phyloP scores from a whole-genome alignment of 169 alveolate genomes.

The Plasmodium adleri region DNA sequence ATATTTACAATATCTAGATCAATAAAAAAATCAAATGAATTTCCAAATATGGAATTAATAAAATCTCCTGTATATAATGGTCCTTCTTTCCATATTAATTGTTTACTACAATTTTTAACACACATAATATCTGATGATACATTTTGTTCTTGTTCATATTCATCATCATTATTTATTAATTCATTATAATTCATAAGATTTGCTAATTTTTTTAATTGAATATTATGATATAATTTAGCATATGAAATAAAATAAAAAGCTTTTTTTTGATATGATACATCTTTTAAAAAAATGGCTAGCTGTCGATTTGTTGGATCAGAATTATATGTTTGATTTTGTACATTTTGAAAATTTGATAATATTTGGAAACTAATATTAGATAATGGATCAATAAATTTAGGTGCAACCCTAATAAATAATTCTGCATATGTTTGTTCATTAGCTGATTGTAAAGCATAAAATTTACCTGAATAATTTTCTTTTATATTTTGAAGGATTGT shows the following conservation, averaged over 20 bases:
- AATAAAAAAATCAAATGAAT: conserved; percentile 83
- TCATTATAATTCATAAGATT: conserved; percentile 79
- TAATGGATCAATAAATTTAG: conserved; percentile 87
- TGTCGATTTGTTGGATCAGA: conserved; percentile 84
- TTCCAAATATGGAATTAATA: conserved; percentile 78
- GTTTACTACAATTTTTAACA: conserved; percentile 84
- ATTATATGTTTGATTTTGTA: conserved; percentile 62
- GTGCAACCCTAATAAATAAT: conserved; percentile 84
- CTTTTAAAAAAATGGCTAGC: conserved; percentile 81
- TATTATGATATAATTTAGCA: conserved; percentile 87
- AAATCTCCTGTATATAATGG: conserved; percentile 81
- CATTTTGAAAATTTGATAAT: conserved; percentile 72
- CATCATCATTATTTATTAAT: no score
- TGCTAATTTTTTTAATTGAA: conserved; percentile 82
- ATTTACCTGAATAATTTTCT: conserved; percentile 87
- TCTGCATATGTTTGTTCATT: conserved; percentile 87
- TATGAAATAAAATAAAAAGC: conserved; percentile 84
- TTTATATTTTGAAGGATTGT: conserved; percentile 83
- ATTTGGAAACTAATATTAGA: conserved; percentile 71
- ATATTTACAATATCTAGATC: conserved; percentile 84
- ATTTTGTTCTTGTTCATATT: conserved; percentile 57
- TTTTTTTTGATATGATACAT: conserved; percentile 82
- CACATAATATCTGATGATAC: conserved; percentile 85
- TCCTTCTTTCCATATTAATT: conserved; percentile 81
- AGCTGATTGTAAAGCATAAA: conserved; percentile 85